Conservation (phyloP, 495 filamentous ascomycete genomes). For the Aspergillus baeticus region DNA sequence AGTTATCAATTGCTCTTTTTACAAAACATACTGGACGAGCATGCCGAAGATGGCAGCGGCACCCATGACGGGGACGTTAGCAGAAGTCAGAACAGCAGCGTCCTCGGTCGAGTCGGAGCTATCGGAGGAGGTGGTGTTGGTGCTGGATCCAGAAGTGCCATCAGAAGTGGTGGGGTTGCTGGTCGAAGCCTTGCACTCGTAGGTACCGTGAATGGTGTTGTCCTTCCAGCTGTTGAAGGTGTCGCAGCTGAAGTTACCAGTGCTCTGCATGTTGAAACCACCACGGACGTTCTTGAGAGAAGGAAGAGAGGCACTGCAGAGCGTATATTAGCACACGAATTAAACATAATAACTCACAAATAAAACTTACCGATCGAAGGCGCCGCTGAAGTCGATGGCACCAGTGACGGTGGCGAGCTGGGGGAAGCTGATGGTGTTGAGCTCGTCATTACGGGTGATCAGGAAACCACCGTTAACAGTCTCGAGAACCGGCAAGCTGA, state of each 20-base stretch:
- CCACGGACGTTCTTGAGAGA: constrained; percentile 73
- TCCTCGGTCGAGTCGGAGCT: constrained; percentile 28
- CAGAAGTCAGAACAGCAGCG: constrained; percentile 41
- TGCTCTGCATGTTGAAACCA: constrained; percentile 81
- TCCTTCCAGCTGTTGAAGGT: constrained; percentile 42
- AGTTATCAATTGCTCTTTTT: constrained; percentile 25
- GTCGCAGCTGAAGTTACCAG: constrained; percentile 59
- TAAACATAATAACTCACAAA: background rate
- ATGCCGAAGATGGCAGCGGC: constrained; percentile 42
- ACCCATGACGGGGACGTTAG: constrained; percentile 44
- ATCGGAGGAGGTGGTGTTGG: constrained; percentile 24
- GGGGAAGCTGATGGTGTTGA: constrained; percentile 64
- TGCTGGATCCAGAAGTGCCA: constrained; percentile 41
- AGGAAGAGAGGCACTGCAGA: constrained; percentile 64
- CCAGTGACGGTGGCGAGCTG: constrained; percentile 68
- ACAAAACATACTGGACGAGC: constrained; percentile 47
- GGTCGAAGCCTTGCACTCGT: constrained; percentile 50
- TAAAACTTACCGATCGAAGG: constrained; percentile 72
- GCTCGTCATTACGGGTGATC: constrained; percentile 82
- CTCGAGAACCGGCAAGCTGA: constrained; percentile 67
- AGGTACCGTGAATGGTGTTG: constrained; percentile 60
- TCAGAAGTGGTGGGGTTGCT: constrained; percentile 43
- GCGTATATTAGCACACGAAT: constrained; percentile 11
- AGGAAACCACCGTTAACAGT: constrained; percentile 73
- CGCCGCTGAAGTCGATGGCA: constrained; percentile 86